Base-by-base conservation (phyloP, 2,329 filamentous ascomycete species). In the Trichoderma aggressivum region DNA sequence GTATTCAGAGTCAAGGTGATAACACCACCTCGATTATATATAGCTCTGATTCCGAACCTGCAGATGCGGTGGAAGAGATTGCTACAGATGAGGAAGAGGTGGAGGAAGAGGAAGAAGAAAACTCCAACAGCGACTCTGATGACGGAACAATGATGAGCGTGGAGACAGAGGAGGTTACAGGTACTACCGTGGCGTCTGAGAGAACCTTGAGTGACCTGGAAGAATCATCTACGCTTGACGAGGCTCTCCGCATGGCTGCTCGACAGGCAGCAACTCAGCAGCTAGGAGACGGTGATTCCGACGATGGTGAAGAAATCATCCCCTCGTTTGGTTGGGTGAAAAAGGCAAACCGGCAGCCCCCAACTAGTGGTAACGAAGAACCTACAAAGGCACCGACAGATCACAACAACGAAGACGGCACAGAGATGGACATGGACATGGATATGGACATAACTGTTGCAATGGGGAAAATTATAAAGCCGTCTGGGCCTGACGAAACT, bases 101-200 rank as follows among this genome's bases (percentile, higher is more conserved):
- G 24, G 81, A 81, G 5, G 79, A 82, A 73, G 75, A 84, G 5
- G 79, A 82, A 73, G 75, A 85, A 7, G 79, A 82, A 73, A 75
- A 85, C 43, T 82, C 80, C 2, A 85, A 84, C 28, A 87, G 85
- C 10, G 87, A 92, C 73, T 91, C 93, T 56, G 90, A 91, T 63
- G 91, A 93, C 74, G 91, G 90, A 34, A 94, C 92, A 0, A 91
- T 93, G 80, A 93, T 94, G 90, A 95, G 91, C 43, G 84, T 97
- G 58, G 93, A 95, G 72, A 85, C 92, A 21, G 92, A 96, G 70
- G 92, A 94, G 75, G 87, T 91, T 73, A 94, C 91, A 2, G 88
- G 89, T 36, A 90, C 88, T 30, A 92, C 91, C 18, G 82, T 89
- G 58, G 87, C 85, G 58, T 92, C 91, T 11, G 84, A 86, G 3